These are phyloP conservation scores for Daldinia vernicosa DNA, from an alignment of 495 filamentous ascomycete species.

Conservation along the genomic window DNA sequence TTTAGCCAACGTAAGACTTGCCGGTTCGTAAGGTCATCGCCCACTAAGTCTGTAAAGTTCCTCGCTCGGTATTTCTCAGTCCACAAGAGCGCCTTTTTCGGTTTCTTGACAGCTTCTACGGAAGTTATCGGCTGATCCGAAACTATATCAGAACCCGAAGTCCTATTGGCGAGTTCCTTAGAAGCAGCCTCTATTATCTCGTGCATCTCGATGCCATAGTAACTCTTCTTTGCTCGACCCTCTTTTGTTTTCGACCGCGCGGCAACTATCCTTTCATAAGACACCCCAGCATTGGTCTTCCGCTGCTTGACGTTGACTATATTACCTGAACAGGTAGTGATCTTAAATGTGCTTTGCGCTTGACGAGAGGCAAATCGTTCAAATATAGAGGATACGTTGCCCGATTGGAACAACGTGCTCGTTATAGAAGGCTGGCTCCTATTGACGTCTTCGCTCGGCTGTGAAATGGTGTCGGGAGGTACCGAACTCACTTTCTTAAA, in stretches of 20 bases:
- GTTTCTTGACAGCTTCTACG: conserved; percentile 51
- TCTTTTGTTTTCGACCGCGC: conserved; percentile 71
- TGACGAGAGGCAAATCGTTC: conserved; percentile 50
- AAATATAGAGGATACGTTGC: conserved; percentile 39
- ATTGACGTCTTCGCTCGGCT: conserved; percentile 3
- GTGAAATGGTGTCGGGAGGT: neutral
- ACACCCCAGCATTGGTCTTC: conserved; percentile 55
- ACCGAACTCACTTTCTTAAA: neutral
- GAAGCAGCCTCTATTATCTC: conserved; percentile 74
- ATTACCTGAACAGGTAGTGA: conserved; percentile 74
- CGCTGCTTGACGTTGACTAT: conserved; percentile 64
- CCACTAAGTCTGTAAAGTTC: conserved; percentile 90
- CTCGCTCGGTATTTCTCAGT: conserved; percentile 91
- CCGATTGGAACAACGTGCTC: conserved; percentile 18
- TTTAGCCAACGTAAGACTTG: conserved; percentile 94
- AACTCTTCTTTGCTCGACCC: conserved; percentile 79
- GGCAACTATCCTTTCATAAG: conserved; percentile 75
- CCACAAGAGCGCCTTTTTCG: conserved; percentile 70
- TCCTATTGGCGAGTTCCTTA: conserved; percentile 51
- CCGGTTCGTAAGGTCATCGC: conserved; percentile 93
- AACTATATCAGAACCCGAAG: conserved; percentile 18
- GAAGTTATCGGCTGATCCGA: conserved; percentile 44
- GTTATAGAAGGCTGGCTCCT: conserved; percentile 9
- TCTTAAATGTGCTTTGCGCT: conserved; percentile 48
- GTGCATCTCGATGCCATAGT: conserved; percentile 93